These are phyloP conservation scores for Coccomyxa sp. DNA, from an alignment of 139 green algal species.

Conservation along the genomic window DNA sequence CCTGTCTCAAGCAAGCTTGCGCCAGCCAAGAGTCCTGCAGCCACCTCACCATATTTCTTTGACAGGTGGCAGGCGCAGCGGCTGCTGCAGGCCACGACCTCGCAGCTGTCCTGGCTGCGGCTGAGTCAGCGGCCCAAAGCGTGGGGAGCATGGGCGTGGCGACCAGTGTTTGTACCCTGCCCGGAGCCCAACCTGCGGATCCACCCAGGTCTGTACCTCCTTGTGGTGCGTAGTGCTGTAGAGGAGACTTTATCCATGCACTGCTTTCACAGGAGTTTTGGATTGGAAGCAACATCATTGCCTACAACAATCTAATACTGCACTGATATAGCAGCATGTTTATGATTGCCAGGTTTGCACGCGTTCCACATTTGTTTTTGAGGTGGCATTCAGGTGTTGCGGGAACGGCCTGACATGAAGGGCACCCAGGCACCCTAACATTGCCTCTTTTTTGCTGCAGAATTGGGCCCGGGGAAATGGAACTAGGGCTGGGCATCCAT, in stretches of 20 bases:
- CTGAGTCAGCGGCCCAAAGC: slow-evolving; percentile 23
- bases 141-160: slow-evolving; percentile 67
- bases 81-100: slow-evolving; percentile 56
- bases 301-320: neutral
- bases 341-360: too few relatives aligned
- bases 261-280: too few relatives aligned
- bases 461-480: slow-evolving; percentile 49
- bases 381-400: too few relatives aligned
- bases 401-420: too few relatives aligned
- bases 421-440: too few relatives aligned
- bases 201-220: neutral
- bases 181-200: slow-evolving; percentile 41
- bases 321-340: neutral
- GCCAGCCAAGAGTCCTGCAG: too few relatives aligned
- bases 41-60: neutral
- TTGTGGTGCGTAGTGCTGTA: neutral
- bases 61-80: slow-evolving; percentile 63
- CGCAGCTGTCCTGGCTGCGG: slow-evolving; percentile 46
- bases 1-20: too few relatives aligned
- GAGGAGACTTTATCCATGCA: neutral
- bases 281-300: neutral
- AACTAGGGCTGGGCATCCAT: slow-evolving; percentile 88
- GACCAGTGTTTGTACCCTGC: slow-evolving; percentile 63
- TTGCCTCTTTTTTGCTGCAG: slow-evolving; percentile 3
- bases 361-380: too few relatives aligned